Evolutionary conservation across 176 grass and related monocot genomes (phyloP), one percentile per base, ranked within the genome.

Genomic region (Musa acuminata): DNA sequence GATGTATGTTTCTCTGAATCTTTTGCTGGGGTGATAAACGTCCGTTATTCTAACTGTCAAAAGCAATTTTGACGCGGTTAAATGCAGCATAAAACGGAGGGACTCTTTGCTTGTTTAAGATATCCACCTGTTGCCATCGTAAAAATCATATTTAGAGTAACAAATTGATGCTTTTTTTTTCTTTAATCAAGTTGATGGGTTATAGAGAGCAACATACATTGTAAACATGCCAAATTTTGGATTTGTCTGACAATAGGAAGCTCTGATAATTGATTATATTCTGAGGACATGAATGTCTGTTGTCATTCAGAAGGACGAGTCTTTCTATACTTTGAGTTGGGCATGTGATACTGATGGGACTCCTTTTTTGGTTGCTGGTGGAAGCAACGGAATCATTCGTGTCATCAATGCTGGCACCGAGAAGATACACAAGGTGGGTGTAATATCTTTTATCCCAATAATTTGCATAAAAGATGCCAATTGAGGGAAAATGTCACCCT

Each of bases 261-360:
- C 9, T 81, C 48, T 21, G 43, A 16, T n/a, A 69, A 69, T 69
- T 69, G 67, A 50, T 69, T 50, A 43, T 8, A 67, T 69, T 69
- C 29, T 69, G 49, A 69, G 25, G 29, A 29, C 22, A 69, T 49
- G 66, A 26, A 69, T 69, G 55, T 9, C 17, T 43, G 59, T 71
- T 81, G 1, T 80, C 73, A 23, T 20, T 81, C 83, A 97, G 93
- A 88, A 88, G 79, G 81, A 87, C 77, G 90, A 93, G 77, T 93
- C 87, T 55, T 97, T 90, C 85, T 93, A 90, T 81, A 97, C 93
- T 50, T 65, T 97, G 75, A 90, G 89, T 87, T 97, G 93, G 93
- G 84, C 90, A 65, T 85, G 87, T 14, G 85, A 97, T 26, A 26
- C 87, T 76, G 83, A 88, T 76, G 72, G 81, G 6, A 77, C 87